Conservation (phyloP, 495 filamentous ascomycete genomes). For the Daldinia decipiens region DNA sequence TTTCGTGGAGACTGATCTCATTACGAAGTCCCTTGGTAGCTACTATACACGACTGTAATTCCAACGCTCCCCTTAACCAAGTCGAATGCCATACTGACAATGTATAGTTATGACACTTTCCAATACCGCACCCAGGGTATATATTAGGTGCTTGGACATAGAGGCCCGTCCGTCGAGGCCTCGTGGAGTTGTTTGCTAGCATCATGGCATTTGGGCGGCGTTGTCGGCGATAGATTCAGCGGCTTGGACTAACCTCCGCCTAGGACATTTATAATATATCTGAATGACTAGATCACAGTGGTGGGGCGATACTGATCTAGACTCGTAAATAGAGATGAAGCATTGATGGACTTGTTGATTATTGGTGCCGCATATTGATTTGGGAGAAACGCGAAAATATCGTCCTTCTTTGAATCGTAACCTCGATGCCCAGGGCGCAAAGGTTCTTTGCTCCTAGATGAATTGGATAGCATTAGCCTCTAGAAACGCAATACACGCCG, state of each 20-base stretch:
- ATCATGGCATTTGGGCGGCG: slow-evolving; percentile 51
- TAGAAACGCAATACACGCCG: background rate
- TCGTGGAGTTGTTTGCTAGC: slow-evolving; percentile 43
- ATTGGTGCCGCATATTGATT: background rate
- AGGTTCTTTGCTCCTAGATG: background rate
- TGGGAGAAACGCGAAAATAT: background rate
- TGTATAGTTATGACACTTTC: slow-evolving; percentile 75
- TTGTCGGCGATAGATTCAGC: slow-evolving; percentile 46
- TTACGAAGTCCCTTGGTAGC: slow-evolving; percentile 75
- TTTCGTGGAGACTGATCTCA: slow-evolving; percentile 76
- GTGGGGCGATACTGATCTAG: slow-evolving; percentile 23
- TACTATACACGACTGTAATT: slow-evolving; percentile 80
- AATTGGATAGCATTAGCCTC: background rate
- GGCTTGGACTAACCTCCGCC: slow-evolving; percentile 44
- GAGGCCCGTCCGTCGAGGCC: slow-evolving; percentile 23
- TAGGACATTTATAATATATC: slow-evolving; percentile 38
- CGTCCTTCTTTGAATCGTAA: background rate
- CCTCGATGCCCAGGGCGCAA: background rate
- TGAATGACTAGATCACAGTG: slow-evolving; percentile 41
- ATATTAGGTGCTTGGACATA: slow-evolving; percentile 60
- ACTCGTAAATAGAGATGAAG: slow-evolving; percentile 32
- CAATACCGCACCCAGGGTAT: slow-evolving; percentile 84
- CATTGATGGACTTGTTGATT: slow-evolving; percentile 14
- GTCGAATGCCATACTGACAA: slow-evolving; percentile 18
- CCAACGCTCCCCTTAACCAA: background rate